Conservation (phyloP, 2,329 filamentous ascomycete genomes). For the Aspergillus sp. region DNA sequence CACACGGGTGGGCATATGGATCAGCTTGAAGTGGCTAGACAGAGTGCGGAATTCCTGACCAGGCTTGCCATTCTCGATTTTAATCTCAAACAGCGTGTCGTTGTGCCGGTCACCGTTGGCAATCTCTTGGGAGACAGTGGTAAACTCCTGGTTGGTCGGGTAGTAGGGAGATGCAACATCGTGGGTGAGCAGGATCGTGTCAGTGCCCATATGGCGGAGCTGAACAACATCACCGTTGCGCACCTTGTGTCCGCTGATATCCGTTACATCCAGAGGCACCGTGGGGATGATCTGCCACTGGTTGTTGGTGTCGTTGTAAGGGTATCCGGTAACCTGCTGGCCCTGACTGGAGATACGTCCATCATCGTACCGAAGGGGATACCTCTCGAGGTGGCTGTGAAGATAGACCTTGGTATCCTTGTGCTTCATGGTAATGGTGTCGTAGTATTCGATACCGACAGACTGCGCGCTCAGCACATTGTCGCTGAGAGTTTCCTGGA, state of each 20-base stretch:
- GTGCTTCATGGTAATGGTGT: constrained; percentile 83
- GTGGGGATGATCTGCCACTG: constrained; percentile 89
- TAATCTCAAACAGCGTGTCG: constrained; percentile 90
- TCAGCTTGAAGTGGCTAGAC: constrained; percentile 90
- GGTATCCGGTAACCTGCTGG: constrained; percentile 97
- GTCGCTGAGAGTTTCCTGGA: constrained; percentile 95
- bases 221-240: constrained; percentile 83
- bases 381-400: constrained; percentile 85
- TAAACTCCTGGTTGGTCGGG: constrained; percentile 98
- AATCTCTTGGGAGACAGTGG: constrained; percentile 72
- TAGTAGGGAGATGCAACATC: constrained; percentile 96
- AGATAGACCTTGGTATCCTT: constrained; percentile 97
- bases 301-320: constrained; percentile 98
- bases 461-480: constrained; percentile 90
- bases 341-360: constrained; percentile 96
- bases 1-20: constrained; percentile 92
- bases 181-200: constrained; percentile 85
- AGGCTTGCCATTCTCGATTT: constrained; percentile 80
- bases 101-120: constrained; percentile 74
- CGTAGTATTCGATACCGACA: constrained; percentile 84
- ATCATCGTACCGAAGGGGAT: constrained; percentile 94
- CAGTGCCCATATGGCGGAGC: constrained; percentile 81
- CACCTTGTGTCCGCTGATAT: constrained; percentile 64
- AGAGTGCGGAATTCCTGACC: constrained; percentile 85
- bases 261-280: constrained; percentile 53